Evolutionary conservation across 306 rosid species (phyloP).

Genomic region (Prunus campanulata): DNA sequence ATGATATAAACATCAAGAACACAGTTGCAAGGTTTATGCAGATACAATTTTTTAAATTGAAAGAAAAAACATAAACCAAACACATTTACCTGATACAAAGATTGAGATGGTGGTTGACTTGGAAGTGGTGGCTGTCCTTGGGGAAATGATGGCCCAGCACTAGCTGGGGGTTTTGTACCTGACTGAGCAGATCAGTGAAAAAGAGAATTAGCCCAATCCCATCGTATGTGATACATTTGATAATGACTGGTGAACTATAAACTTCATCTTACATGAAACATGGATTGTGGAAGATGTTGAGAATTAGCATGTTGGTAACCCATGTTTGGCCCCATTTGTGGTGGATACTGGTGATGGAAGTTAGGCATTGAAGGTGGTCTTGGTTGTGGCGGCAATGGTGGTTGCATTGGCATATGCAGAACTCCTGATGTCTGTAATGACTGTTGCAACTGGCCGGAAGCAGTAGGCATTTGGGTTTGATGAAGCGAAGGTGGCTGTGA

Average conservation of each 20-base stretch:
- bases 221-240: constrained; percentile 8
- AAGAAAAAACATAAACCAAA: not conserved
- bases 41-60: not conserved
- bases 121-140: constrained; percentile 62
- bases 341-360: constrained; percentile 79
- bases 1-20: not conserved
- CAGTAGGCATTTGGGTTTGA: constrained; percentile 53
- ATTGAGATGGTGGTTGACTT: constrained; percentile 66
- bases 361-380: constrained; percentile 57
- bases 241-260: constrained; percentile 20
- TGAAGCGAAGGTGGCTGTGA: constrained; percentile 68
- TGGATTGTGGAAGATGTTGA: constrained; percentile 66
- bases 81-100: constrained; percentile 66
- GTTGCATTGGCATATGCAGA: constrained; percentile 66
- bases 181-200: constrained; percentile 51
- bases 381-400: constrained; percentile 73
- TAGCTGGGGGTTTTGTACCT: constrained; percentile 61
- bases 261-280: constrained; percentile 78
- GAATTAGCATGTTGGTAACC: constrained; percentile 70
- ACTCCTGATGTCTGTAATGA: constrained; percentile 66
- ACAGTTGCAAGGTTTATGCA: not conserved
- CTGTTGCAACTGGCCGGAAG: constrained; percentile 66
- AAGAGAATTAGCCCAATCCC: constrained; percentile 6
- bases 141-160: constrained; percentile 61
- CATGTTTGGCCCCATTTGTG: constrained; percentile 57